These are phyloP conservation scores for Leccinum insolens DNA, from an alignment of 1,284 basidiomycete genomes.

Conservation along the genomic window DNA sequence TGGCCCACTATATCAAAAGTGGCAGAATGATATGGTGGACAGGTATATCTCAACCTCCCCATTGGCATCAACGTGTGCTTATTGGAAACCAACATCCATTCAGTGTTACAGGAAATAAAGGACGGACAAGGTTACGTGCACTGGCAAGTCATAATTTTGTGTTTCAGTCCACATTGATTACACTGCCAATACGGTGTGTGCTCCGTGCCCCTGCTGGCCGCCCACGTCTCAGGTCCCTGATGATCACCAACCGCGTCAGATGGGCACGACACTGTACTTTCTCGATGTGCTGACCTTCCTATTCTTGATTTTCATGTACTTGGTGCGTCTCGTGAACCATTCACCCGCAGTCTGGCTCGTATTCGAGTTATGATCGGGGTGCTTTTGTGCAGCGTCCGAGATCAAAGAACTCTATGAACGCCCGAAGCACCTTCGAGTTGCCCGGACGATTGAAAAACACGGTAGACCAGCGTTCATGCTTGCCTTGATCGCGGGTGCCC, in stretches of 20 bases:
- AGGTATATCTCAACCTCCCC: no score
- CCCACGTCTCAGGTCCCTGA: neutral
- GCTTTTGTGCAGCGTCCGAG: neutral
- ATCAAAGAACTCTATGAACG: constrained; percentile 11
- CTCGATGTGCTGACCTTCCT: neutral
- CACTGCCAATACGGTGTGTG: constrained; percentile 5
- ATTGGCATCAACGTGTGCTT: no score
- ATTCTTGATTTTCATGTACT: neutral
- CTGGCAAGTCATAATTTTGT: neutral
- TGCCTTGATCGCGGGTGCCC: neutral
- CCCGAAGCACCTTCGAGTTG: neutral
- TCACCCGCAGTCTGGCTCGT: neutral
- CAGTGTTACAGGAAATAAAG: neutral
- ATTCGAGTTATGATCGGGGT: neutral
- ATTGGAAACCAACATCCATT: neutral
- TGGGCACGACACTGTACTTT: neutral
- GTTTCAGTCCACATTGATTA: neutral
- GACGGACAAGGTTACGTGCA: neutral
- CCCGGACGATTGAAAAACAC: neutral
- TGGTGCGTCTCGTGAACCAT: neutral
- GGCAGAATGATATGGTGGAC: no score
- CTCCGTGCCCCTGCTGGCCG: neutral
- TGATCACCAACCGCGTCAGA: neutral
- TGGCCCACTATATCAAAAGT: no score
- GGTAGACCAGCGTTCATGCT: neutral